Evolutionary conservation across 2,329 filamentous ascomycete species (phyloP), one percentile per base, ranked within the genome.

Genomic region (Graphiopsis chlorocephala): DNA sequence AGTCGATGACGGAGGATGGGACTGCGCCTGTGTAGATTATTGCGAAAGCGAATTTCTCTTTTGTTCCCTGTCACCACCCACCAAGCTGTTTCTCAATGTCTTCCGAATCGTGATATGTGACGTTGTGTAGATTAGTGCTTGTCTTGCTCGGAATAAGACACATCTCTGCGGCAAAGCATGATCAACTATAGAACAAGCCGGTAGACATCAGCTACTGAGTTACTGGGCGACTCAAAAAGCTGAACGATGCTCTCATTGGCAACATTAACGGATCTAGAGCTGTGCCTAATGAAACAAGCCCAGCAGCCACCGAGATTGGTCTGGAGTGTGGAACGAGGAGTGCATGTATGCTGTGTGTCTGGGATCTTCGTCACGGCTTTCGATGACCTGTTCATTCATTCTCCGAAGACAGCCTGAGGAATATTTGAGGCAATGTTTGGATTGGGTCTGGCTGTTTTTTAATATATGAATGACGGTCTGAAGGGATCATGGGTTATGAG

Each of bases 11-110:
- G 45, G 59, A 61, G 47, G 59, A 52, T 61, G 23, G 15, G 58
- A 33, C 47, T 62, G 47, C 60, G 53, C 48, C 48, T 62, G 60
- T 62, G 60, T 62, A 62, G 60, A 62, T 62, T 62, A 62, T 62
- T 62, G 60, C 60, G 60, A 62, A 62, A 62, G 60, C 60, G 60
- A 62, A 62, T 62, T 62, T 62, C 60, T 62, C 60, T 62, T 62
- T 62, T 62, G 60, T 45, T 62, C 48, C 48, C 48, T 26, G 20
- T 53, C 26, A 53, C 26, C 50, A 45, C 38, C 38, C n/a, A 45
- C 17, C 4, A n/a, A n/a, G n/a, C 38, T 45, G 10, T 45, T 23
- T 45, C 38, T 20, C 38, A 45, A 23, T 45, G 38, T 45, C 38
- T 45, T 20, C 5, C 2, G 38, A 45, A 45, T 45, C 38, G 10